These are phyloP conservation scores for Aspergillus luchuensis DNA, from an alignment of 2,329 filamentous ascomycete species.

Conservation along the genomic window DNA sequence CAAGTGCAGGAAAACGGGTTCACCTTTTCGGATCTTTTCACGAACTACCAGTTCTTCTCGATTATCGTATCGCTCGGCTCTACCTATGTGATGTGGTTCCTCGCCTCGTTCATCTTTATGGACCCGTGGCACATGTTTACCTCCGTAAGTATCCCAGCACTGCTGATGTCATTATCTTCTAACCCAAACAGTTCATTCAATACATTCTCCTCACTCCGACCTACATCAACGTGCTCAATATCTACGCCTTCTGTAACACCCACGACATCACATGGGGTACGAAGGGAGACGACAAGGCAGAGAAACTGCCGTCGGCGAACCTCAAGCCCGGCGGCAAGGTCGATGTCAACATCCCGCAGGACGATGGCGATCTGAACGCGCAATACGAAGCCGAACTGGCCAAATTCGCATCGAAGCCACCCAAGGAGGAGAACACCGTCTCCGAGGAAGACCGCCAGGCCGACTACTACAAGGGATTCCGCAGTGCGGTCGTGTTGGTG, in stretches of 20 bases:
- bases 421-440: constrained; percentile 59
- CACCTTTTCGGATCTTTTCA: constrained; percentile 72
- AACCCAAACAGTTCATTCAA: constrained; percentile 68
- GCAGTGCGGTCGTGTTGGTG: constrained; percentile 83
- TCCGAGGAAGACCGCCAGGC: constrained; percentile 78
- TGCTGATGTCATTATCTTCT: not conserved
- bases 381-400: constrained; percentile 86
- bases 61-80: constrained; percentile 89
- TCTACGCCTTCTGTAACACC: constrained; percentile 98
- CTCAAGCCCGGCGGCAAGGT: constrained; percentile 95
- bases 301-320: constrained; percentile 83
- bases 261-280: constrained; percentile 98
- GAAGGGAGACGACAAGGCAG: constrained; percentile 94
- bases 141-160: constrained; percentile 45
- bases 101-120: constrained; percentile 90
- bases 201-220: constrained; percentile 94
- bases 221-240: constrained; percentile 98
- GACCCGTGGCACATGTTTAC: constrained; percentile 99
- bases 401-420: constrained; percentile 72
- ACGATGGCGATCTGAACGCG: constrained; percentile 91
- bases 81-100: constrained; percentile 89
- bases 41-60: constrained; percentile 87
- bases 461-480: constrained; percentile 97
- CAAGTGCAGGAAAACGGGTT: constrained; percentile 68
- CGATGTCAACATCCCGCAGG: constrained; percentile 79